These are phyloP conservation scores for Physaria fendleri DNA, from an alignment of 345 rosid species.

Conservation along the genomic window DNA sequence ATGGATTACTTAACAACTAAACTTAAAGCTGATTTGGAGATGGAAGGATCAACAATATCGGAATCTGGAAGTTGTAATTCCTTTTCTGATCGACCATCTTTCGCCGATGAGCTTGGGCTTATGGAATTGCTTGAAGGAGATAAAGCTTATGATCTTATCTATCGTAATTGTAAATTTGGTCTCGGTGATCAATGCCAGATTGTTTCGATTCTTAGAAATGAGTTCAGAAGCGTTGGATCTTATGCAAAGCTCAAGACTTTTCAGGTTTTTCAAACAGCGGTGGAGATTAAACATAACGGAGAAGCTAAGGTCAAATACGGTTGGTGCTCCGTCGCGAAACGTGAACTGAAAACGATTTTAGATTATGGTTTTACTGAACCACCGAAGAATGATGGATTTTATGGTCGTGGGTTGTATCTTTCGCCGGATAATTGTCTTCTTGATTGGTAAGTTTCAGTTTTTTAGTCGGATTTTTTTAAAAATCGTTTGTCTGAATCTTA, in stretches of 20 bases:
- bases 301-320: conserved; percentile 37
- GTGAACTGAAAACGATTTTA: conserved; percentile 38
- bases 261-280: conserved; percentile 43
- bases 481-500: not conserved
- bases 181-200: conserved; percentile 25
- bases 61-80: too few relatives aligned
- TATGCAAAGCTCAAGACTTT: conserved; percentile 53
- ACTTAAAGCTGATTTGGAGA: too few relatives aligned
- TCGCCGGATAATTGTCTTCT: conserved; percentile 46
- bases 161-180: conserved; percentile 23
- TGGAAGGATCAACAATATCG: too few relatives aligned
- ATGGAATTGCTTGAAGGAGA: too few relatives aligned
- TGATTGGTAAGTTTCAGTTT: conserved; percentile 38
- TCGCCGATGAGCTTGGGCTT: too few relatives aligned
- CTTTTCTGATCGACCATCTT: too few relatives aligned
- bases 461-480: too few relatives aligned
- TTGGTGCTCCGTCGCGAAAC: conserved; percentile 46
- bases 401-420: conserved; percentile 38
- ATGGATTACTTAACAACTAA: too few relatives aligned
- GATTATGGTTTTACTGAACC: conserved; percentile 46
- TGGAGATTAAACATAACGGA: conserved; percentile 32
- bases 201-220: conserved; percentile 38
- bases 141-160: conserved; percentile 37
- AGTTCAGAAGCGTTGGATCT: conserved; percentile 23
- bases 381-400: too few relatives aligned